A percentile compares a stretch with the other conserved stretches of the same genome.
Conservation (phyloP, 2,329 filamentous ascomycete genomes). For the Coleophoma crateriformis region DNA sequence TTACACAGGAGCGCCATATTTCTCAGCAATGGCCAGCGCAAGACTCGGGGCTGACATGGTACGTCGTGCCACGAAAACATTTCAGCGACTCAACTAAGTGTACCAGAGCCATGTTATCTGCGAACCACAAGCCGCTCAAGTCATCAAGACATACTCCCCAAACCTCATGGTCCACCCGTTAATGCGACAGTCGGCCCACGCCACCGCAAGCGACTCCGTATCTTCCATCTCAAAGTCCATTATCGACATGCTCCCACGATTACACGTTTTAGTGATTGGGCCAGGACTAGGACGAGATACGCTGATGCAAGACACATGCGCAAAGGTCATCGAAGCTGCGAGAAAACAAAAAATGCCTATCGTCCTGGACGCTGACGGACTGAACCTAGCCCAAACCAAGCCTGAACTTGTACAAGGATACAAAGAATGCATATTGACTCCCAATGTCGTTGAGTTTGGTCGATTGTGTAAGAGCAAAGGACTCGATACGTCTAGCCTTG, state of each 20-base stretch:
- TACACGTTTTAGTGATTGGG: slow-evolving; percentile 90
- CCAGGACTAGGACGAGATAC: slow-evolving; percentile 86
- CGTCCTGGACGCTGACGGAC: slow-evolving; percentile 86
- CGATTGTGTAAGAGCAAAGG: slow-evolving; percentile 72
- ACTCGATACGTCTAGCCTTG: slow-evolving; percentile 47
- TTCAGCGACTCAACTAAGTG: slow-evolving; percentile 1
- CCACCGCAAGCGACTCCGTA: slow-evolving; percentile 48
- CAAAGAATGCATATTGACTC: slow-evolving; percentile 79
- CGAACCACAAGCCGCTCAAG: slow-evolving; percentile 76
- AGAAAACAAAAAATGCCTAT: slow-evolving; percentile 67
- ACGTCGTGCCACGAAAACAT: slow-evolving; percentile 12
- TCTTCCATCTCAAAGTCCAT: slow-evolving; percentile 60
- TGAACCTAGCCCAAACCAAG: slow-evolving; percentile 69
- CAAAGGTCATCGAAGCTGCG: slow-evolving; percentile 73
- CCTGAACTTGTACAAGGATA: slow-evolving; percentile 79
- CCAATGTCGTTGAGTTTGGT: slow-evolving; percentile 90
- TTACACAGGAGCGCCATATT: slow-evolving; percentile 96
- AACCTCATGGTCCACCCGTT: slow-evolving; percentile 98
- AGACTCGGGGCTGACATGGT: slow-evolving; percentile 88
- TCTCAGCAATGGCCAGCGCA: slow-evolving; percentile 95
- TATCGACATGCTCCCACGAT: slow-evolving; percentile 72
- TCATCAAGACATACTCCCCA: slow-evolving; percentile 97
- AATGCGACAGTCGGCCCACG: slow-evolving; percentile 69
- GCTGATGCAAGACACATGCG: slow-evolving; percentile 84
- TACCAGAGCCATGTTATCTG: slow-evolving; percentile 86